Base-by-base conservation (phyloP, 768 basidiomycete species). In the Boletus subparvulus region DNA sequence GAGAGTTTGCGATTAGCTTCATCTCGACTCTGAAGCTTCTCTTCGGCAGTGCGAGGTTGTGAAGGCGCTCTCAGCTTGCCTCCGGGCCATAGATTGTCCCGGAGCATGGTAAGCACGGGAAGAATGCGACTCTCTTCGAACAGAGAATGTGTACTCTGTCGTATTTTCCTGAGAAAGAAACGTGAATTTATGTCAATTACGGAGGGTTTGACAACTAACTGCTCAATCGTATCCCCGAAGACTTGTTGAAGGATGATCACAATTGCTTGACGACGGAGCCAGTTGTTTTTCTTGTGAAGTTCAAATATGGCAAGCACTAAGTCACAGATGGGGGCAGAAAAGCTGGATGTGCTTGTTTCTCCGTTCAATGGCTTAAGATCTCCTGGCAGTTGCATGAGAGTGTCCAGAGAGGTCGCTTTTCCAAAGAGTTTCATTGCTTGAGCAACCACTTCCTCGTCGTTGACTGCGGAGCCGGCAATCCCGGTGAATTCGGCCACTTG, bases 161-260 rank as follows among this genome's bases (percentile, higher is more conserved):
- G 86, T 45, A 97, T 79, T 83, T 96, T 95, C 59, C 95, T 98
- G 64, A 33, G 53, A 50, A 44, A 16, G 21, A 50, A 33, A 26
- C 1, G 8, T 65, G 33, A 66, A 56, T 42, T 30, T 5, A 14
- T 14, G 16, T 6, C 7, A 36, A 28, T 17, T 19, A 10, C 6
- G 53, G 4, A 48, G 30, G 63, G 19, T 28, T 44, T 30, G 33
- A 32, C 32, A 0, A 70, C 83, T 64, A 51, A 96, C 96, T 94
- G 79, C 73, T 99, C 97, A 63, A 98, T 94, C 0, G 97, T 98
- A 14, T 92, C 91, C 12, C 95, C 96, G 3, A 99, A 79, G 4
- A 98, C 86, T 68, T 98, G 96, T 69, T 98, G 97, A 49, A 98
- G 74, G 56, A 98, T 94, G 50, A 98, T 92, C 14, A 98, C 90